phyloP scores from a whole-genome alignment of 1,284 basidiomycete species.

The Ustilago loliicola region DNA sequence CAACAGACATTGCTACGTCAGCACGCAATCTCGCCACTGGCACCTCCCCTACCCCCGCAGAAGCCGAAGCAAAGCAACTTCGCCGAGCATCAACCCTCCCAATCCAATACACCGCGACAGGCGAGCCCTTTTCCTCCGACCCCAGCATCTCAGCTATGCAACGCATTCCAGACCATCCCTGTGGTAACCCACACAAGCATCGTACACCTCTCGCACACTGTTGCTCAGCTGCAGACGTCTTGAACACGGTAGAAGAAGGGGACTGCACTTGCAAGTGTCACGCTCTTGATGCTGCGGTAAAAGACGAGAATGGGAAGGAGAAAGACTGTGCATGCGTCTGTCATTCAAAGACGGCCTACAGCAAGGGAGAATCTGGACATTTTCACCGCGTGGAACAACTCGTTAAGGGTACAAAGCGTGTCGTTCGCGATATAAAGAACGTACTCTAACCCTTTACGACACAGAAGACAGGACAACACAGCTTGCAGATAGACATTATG shows the following conservation, averaged over 20 bases:
- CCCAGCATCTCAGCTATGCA: slow-evolving; percentile 51
- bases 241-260: not conserved
- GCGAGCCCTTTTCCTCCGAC: slow-evolving; percentile 39
- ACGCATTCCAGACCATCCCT: slow-evolving; percentile 43
- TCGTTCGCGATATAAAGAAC: slow-evolving; percentile 47
- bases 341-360: slow-evolving; percentile 10
- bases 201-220: slow-evolving; percentile 17
- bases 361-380: slow-evolving; percentile 29
- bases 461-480: too few species aligned
- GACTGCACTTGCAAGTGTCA: slow-evolving; percentile 22
- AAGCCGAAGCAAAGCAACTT: not conserved
- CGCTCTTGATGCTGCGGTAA: not conserved
- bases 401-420: slow-evolving; percentile 44
- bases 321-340: slow-evolving; percentile 16
- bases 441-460: slow-evolving; percentile 18
- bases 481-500: not conserved
- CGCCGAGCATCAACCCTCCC: slow-evolving; percentile 20
- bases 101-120: slow-evolving; percentile 28
- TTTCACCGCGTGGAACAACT: slow-evolving; percentile 49
- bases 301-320: not conserved
- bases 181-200: slow-evolving; percentile 10
- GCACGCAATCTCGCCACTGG: not conserved
- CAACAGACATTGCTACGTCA: not conserved
- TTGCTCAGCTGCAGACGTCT: slow-evolving; percentile 30
- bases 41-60: not conserved